Conservation (phyloP, 2,329 filamentous ascomycete species). For the Truncatella angustata region DNA sequence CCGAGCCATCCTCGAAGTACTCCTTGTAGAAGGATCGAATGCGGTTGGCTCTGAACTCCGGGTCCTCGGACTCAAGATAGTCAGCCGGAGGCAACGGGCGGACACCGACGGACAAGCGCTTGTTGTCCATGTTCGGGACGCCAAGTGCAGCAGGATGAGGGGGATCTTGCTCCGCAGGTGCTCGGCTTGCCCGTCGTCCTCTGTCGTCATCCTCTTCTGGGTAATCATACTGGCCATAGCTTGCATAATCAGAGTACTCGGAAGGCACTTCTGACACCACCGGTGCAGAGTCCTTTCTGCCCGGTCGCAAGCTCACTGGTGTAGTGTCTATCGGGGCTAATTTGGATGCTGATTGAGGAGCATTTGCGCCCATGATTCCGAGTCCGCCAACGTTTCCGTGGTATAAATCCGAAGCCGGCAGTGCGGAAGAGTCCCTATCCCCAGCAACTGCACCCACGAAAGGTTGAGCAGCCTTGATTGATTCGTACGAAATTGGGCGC, state of each 20-base stretch:
- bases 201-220: conserved; percentile 11
- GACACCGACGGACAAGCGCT: conserved; percentile 67
- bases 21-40: conserved; percentile 99
- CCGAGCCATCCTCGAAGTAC: conserved; percentile 87
- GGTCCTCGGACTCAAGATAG: conserved; percentile 76
- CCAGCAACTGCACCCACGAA: conserved; percentile 17
- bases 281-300: conserved; percentile 33
- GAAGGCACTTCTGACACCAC: conserved; percentile 24
- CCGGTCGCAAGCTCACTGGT: conserved; percentile 29
- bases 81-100: conserved; percentile 87
- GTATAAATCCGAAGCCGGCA: conserved; percentile 12
- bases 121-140: conserved; percentile 53
- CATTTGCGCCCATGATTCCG: conserved; percentile 20
- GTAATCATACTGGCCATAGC: conserved; percentile 30
- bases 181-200: conserved; percentile 17
- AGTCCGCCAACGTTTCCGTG: conserved; percentile 14
- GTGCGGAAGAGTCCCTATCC: conserved; percentile 20
- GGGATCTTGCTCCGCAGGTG: conserved; percentile 22
- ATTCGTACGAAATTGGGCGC: conserved; percentile 23
- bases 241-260: conserved; percentile 12
- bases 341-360: conserved; percentile 17
- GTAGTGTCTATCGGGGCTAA: conserved; percentile 22
- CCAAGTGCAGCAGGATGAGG: conserved; percentile 40
- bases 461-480: conserved; percentile 15
- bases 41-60: conserved; percentile 89